Conservation (phyloP, 768 basidiomycete species). For the Psilocybe azurescens region DNA sequence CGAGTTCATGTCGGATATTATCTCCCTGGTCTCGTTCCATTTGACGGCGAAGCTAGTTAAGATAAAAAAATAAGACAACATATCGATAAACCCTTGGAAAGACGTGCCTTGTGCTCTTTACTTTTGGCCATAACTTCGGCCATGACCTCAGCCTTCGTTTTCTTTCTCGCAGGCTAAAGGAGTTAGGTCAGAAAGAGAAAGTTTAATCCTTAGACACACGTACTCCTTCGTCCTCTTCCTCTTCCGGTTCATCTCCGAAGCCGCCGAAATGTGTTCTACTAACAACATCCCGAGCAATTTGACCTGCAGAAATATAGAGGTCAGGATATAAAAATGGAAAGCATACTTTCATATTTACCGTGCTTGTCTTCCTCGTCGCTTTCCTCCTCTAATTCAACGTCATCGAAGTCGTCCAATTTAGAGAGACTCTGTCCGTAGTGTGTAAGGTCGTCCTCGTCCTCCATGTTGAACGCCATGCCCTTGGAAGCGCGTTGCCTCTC, state of each 20-base stretch:
- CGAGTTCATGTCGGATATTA: conserved; percentile 84
- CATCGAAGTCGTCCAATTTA: conserved; percentile 84
- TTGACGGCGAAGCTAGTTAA: conserved; percentile 78
- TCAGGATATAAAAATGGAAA: not conserved
- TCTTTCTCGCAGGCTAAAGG: conserved; percentile 78
- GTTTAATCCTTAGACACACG: not conserved
- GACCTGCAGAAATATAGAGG: conserved; percentile 44
- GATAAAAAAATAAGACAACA: not conserved
- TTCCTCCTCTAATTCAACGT: conserved; percentile 62
- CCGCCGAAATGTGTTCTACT: conserved; percentile 83
- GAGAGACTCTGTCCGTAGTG: conserved; percentile 92
- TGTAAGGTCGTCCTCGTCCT: conserved; percentile 89
- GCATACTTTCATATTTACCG: conserved; percentile 34
- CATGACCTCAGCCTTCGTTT: conserved; percentile 96
- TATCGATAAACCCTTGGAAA: conserved; percentile 12
- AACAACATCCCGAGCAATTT: conserved; percentile 72
- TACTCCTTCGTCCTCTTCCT: conserved; percentile 54
- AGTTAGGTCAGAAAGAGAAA: conserved; percentile 7
- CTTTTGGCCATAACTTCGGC: conserved; percentile 97
- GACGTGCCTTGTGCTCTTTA: conserved; percentile 88
- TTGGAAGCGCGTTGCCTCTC: conserved; percentile 85
- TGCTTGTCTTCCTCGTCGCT: conserved; percentile 57
- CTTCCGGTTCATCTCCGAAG: conserved; percentile 70
- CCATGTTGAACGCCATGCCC: conserved; percentile 84
- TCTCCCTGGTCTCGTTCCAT: conserved; percentile 86